Base-by-base conservation (phyloP, 139 green algal genomes). In the Coelastrella sp. region DNA sequence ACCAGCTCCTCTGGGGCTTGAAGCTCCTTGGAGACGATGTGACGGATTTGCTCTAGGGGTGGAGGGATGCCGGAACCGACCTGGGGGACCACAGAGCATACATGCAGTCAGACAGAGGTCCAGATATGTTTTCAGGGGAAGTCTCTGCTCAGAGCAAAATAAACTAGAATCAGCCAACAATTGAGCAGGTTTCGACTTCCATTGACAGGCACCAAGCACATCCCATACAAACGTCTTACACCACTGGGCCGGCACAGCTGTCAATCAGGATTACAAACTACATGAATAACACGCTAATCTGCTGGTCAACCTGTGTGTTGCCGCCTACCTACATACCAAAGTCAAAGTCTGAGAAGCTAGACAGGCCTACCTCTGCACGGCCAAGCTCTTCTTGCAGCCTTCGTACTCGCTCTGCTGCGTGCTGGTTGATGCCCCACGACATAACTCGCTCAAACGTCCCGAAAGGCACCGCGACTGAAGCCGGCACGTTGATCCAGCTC, bases 391-490 rank as follows among this genome's bases (percentile, higher is more conserved):
- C 73, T 56, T 92, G 87, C 6, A 92, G 64, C 5, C 13, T 60
- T 2, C 14, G 79, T 81, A 97, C 88, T 64, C 73, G 77, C 3
- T 83, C 90, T 56, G 92, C 92, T 59, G 89, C 93, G 7, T 75
- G 80, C 0, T 79, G 74, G 71, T 97, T 98, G 20, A 61, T 75
- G 5, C 89, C 56, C 64, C 95, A 91, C 0, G 68, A 83, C 78
- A 99, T 93, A 22, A 92, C 93, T 4, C 92, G 90, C 90, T 99
- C 97, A 88, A 98, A 98, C 13, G 93, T 95, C 64, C 97, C 97
- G 87, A 97, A 99, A 7, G 97, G 97, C 76, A 99, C 89, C 19
- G 96, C 94, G 5, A 98, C 90, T 56, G 89, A 84, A 7, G n/a
- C 59, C 3, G 82, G 58, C 22, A 90, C 83, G 22, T 58, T 64